Conservation (phyloP, 2,329 filamentous ascomycete species). For the Fusarium brevicatenulatum region DNA sequence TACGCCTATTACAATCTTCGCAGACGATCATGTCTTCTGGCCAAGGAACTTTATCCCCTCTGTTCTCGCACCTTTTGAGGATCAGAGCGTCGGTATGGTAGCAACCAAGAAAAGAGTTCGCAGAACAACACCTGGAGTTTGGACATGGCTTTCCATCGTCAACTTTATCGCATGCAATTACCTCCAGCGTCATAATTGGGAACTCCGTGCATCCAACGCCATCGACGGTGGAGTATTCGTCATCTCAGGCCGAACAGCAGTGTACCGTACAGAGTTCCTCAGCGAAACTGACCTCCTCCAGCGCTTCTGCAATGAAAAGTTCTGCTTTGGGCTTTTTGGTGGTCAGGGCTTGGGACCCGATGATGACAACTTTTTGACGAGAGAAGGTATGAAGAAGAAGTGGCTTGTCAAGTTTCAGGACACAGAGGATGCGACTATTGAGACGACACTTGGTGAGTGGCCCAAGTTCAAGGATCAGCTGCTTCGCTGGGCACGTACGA, state of each 20-base stretch:
- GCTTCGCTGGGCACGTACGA: constrained; percentile 67
- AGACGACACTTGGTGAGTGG: constrained; percentile 63
- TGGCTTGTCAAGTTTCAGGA: constrained; percentile 67
- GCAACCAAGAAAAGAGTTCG: constrained; percentile 66
- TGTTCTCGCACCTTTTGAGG: constrained; percentile 56
- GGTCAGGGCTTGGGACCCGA: constrained; percentile 56
- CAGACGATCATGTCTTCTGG: constrained; percentile 67
- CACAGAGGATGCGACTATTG: constrained; percentile 57
- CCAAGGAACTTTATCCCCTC: constrained; percentile 53
- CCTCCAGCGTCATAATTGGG: constrained; percentile 70
- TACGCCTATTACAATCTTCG: constrained; percentile 57
- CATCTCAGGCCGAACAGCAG: constrained; percentile 65
- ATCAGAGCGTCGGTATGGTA: constrained; percentile 61
- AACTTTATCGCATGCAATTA: constrained; percentile 70
- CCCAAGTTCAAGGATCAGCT: constrained; percentile 64
- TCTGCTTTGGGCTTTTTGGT: constrained; percentile 55
- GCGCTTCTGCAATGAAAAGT: constrained; percentile 60
- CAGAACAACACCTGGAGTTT: constrained; percentile 47
- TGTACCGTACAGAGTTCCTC: constrained; percentile 62
- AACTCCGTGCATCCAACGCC: constrained; percentile 64
- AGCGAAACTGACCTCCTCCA: constrained; percentile 54
- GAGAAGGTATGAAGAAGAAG: constrained; percentile 60
- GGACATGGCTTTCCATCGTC: constrained; percentile 50
- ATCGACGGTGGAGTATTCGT: constrained; percentile 69
- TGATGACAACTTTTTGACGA: constrained; percentile 71